Conservation (phyloP, 169 alveolate genomes). For the Cryptosporidium canis region DNA sequence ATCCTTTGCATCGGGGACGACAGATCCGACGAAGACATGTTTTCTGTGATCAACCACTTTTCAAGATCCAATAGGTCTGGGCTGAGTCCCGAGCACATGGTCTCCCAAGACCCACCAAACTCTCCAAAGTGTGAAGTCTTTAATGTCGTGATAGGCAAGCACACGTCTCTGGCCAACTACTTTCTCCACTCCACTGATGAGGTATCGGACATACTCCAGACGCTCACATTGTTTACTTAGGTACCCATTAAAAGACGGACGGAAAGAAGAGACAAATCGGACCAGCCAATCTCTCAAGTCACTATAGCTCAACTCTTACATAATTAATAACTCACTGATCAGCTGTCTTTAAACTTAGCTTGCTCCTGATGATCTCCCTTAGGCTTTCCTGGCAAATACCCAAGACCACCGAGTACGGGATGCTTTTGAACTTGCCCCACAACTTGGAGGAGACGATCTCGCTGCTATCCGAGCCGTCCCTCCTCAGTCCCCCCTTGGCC, state of each 20-base stretch:
- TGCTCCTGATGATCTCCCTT: not conserved
- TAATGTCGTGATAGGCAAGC: slow-evolving; percentile 42
- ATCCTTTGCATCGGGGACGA: slow-evolving; percentile 58
- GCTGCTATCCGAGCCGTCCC: not conserved
- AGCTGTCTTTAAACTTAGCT: not conserved
- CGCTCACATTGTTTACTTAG: slow-evolving; percentile 37
- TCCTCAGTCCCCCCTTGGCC: not conserved
- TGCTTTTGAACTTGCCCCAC: slow-evolving; percentile 40
- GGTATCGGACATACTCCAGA: slow-evolving; percentile 35
- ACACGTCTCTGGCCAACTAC: slow-evolving; percentile 36
- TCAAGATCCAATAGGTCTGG: not conserved
- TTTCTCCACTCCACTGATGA: slow-evolving; percentile 48
- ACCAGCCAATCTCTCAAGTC: not conserved
- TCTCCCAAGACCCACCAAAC: not conserved
- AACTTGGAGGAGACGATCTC: not conserved
- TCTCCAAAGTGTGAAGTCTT: slow-evolving; percentile 3
- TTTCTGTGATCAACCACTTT: slow-evolving; percentile 29
- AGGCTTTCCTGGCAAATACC: slow-evolving; percentile 24
- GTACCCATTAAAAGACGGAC: not conserved
- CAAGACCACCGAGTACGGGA: slow-evolving; percentile 31
- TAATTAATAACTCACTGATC: not conserved
- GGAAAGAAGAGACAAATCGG: not conserved
- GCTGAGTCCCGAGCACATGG: not conserved
- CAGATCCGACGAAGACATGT: slow-evolving; percentile 61
- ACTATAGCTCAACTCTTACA: not conserved